A percentile compares a stretch with the other conserved stretches of the same genome.
phyloP scores from a whole-genome alignment of 495 filamentous ascomycete species.

The Annulohypoxylon moriforme region DNA sequence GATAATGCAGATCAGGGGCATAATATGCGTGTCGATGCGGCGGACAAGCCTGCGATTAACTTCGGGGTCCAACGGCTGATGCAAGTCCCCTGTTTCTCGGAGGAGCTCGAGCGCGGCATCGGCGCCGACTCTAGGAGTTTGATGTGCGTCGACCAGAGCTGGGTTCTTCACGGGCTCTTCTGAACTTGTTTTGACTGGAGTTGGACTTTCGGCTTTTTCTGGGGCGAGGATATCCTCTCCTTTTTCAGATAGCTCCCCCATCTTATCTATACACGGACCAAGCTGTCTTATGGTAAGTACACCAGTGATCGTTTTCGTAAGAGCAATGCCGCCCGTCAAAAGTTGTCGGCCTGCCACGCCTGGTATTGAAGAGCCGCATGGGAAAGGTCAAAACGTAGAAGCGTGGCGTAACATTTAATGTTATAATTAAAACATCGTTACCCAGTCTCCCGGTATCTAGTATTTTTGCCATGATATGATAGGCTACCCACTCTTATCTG shows the following conservation, averaged over 20 bases:
- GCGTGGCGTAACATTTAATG: not conserved
- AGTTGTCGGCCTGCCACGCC: not conserved
- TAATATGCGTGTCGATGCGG: constrained; percentile 71
- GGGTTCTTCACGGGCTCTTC: constrained; percentile 10
- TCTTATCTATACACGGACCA: not conserved
- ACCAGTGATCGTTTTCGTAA: not conserved
- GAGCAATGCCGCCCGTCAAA: not conserved
- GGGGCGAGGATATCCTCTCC: constrained; percentile 3
- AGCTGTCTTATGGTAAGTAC: not conserved
- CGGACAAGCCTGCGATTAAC: constrained; percentile 60
- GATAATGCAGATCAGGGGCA: constrained; percentile 70
- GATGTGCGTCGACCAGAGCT: not conserved
- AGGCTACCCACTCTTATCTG: constrained; percentile 12
- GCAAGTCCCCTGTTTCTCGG: constrained; percentile 31
- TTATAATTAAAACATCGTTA: not conserved
- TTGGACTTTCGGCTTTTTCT: not conserved
- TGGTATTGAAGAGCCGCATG: not conserved
- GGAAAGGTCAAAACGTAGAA: not conserved
- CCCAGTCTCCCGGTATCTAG: not conserved
- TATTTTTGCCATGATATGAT: constrained; percentile 8
- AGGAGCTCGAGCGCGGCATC: constrained; percentile 39
- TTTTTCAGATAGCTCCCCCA: constrained; percentile 24
- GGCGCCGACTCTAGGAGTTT: constrained; percentile 3
- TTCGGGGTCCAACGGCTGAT: constrained; percentile 45
- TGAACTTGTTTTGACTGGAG: constrained; percentile 1